Base-by-base conservation (phyloP, 1,139 yeast species). In the Groenewaldozyma auringiensis region DNA sequence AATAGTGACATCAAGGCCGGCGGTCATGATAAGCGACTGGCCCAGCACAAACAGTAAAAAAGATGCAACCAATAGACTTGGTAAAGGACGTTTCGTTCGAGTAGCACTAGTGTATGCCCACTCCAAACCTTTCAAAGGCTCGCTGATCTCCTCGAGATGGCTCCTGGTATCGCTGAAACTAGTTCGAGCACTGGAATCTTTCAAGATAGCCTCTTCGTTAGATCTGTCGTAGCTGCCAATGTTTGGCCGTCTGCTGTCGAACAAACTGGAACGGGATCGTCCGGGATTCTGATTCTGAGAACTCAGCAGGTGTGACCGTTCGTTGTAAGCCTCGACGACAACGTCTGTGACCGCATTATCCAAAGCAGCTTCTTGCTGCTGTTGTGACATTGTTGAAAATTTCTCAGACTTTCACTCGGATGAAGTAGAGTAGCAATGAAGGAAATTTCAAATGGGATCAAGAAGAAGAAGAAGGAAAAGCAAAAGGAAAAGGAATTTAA, bases 1-100 rank as follows among this genome's bases (percentile, higher is more conserved):
- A 16, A 55, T 52, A 49, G 56, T 44, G 17, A 55, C 60, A 47
- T 58, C 62, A 2, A 58, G 39, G 16, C 50, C 48, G 16, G 60
- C 49, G 3, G 62, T 52, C 11, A 51, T 38, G 1, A 53, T 47
- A 17, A 56, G 41, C 32, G 55, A 50, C 43, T 50, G 53, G 14
- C 56, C 58, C 29, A 52, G 44, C 13, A 53, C 49, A 42, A 44
- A 50, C 25, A 48, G 29, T 22, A 51, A 47, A 40, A 49, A 43
- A n/a, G 47, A 48, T 2, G 46, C 47, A 13, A 53, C 37, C 13
- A 56, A 42, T 13, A 51, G 25, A 37, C 33, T 1, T 9, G 50
- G 46, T 3, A 50, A 50, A 1, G 57, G 58, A 4, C 52, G 47
- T 9, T n/a, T 22, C 8, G 21, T 31, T n/a, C 27, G 4, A 16